Base-by-base conservation (phyloP, 129 eudicot genomes). In the Tagetes erecta region DNA sequence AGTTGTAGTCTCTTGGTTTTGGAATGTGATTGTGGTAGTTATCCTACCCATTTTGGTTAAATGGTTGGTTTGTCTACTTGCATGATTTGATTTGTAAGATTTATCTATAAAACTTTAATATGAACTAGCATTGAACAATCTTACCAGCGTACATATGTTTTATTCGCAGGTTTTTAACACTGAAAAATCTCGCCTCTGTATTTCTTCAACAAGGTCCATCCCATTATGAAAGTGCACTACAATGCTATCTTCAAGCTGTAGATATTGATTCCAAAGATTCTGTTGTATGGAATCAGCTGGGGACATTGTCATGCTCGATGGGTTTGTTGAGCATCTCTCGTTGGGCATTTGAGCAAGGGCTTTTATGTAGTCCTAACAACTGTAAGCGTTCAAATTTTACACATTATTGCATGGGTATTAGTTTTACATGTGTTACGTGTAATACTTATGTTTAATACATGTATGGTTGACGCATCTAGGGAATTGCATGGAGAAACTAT, bases 331-430 rank as follows among this genome's bases (percentile, higher is more conserved):
- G 91, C 84, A 90, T 91, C 73, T 91, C 99, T 39, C 97, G 99
- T n/a, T 94, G 99, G 99, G 99, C 99, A 37, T 94, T 94, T 80
- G 99, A 94, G 73, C 99, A 94, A 83, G 99, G 96, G 67, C 91
- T 94, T 37, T 66, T 85, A 60, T 94, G 97, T 81, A 94, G 99
- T 83, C 99, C 99, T 47, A 94, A 85, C 68, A 94, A 94, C 84
- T 94, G 99, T 94, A 85, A 86, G 91, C 69, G 34, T 68, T 82
- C 12, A 6, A 53, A 13, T 56, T 57, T 51, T 0, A 9, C 8
- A 30, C 53, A 37, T 59, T 52, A 66, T 63, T 41, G 80, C 14
- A 34, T 58, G 13, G 27, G 31, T 11, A 6, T 2, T 56, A 56
- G 41, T 70, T 56, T 70, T 46, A 5, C 47, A 44, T 69, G 62